These are phyloP conservation scores for Cutaneotrichosporon sp. DNA, from an alignment of 1,284 basidiomycete species.

Conservation along the genomic window DNA sequence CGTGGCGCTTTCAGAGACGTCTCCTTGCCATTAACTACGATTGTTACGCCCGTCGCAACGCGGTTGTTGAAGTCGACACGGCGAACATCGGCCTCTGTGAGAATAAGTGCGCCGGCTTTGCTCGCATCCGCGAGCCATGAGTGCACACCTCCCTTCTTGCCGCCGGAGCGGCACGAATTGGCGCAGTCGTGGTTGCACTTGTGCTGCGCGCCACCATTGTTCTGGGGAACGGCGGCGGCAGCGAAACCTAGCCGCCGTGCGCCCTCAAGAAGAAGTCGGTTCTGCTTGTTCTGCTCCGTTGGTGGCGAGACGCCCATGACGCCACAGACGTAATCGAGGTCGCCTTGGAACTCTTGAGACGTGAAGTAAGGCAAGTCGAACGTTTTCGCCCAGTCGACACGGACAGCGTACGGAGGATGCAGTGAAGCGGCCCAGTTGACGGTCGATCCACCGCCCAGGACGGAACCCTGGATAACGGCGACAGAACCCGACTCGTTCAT, in stretches of 20 bases:
- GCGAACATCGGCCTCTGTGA: constrained; percentile 33
- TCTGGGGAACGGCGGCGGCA: constrained; percentile 22
- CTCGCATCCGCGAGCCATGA: constrained; percentile 25
- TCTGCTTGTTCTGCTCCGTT: constrained; percentile 23
- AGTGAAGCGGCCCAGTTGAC: constrained; percentile 53
- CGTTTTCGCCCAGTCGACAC: constrained; percentile 8
- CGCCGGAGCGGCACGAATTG: constrained; percentile 17
- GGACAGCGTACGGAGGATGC: constrained; percentile 11
- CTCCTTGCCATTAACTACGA: constrained; percentile 23
- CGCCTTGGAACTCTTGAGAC: constrained; percentile 6
- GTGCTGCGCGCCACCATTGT: constrained; percentile 8
- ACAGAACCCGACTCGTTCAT: constrained; percentile 46
- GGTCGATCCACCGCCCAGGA: constrained; percentile 51
- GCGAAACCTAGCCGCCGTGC: constrained; percentile 22
- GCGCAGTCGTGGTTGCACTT: constrained; percentile 15
- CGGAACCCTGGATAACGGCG: constrained; percentile 47
- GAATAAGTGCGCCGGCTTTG: constrained; percentile 14
- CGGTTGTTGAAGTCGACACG: constrained; percentile 41
- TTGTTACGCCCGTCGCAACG: constrained; percentile 28
- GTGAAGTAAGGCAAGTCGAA: constrained; percentile 11
- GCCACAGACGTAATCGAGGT: constrained; percentile 5
- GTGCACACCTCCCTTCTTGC: constrained; percentile 22
- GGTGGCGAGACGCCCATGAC: constrained; percentile 14
- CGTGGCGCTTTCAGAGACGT: constrained; percentile 41
- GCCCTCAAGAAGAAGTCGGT: constrained; percentile 25